Base-by-base conservation (phyloP, 139 green algal species). In the Marvania coccoides region DNA sequence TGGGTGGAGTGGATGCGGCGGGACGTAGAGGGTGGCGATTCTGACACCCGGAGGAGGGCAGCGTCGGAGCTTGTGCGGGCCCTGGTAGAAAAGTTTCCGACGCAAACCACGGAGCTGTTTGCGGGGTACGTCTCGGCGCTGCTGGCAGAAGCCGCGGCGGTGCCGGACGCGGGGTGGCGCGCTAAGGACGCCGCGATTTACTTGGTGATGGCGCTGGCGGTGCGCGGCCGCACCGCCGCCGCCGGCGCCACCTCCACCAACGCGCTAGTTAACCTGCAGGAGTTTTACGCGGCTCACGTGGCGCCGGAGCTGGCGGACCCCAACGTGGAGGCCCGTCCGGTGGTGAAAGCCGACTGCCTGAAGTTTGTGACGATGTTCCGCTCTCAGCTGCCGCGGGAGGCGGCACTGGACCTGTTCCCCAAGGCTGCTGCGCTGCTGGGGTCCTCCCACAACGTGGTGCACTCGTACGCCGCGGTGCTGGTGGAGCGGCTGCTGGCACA, bases 281-380 rank as follows among this genome's bases (percentile, higher is more conserved):
- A 95, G 30, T 96, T 96, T 28, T 70, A 48, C 48, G 33, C 4
- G 38, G 46, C 39, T 28, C 72, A 90, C 60, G 66, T 95, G 19
- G 61, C 86, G 6, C 90, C 91, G 10, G 92, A 98, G 84, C 81
- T 98, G 45, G 46, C 14, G 1, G 37, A 37, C 8, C 12, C 79
- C 8, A 70, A 82, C 24, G 60, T 87, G 0, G 83, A 92, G 55
- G 76, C 78, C 23, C 69, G 65, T 5, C 84, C 90, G 37, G 77
- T 99, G 12, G 79, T 99, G 9, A 92, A 95, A 75, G 92, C 94
- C 23, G 95, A 98, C 48, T 88, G 88, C 1, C 82, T 99, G 55
- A 97, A 96, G 77, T 98, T 97, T 70, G 68, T 95, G 4, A 98
- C 88, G 30, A 94, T 85, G 8, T 99, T 99, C 53, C 83, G 88